Percentiles rank a stretch among this genome's conserved stretches.
phyloP scores from a whole-genome alignment of 345 rosid genomes.

The Aquilaria yunnanensis region DNA sequence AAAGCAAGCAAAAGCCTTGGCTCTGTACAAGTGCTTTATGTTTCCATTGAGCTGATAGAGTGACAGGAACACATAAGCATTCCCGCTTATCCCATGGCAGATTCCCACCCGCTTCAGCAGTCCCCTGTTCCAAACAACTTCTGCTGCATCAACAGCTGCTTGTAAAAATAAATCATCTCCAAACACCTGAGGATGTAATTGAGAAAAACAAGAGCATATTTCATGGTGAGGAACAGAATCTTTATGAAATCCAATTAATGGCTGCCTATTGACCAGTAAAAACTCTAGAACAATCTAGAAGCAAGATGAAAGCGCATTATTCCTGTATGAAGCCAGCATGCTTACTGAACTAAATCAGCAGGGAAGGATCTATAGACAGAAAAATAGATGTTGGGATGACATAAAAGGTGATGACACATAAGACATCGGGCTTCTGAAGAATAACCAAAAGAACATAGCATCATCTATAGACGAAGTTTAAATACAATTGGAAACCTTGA shows the following conservation, averaged over 20 bases:
- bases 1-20: conserved; percentile 65
- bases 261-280: too few species aligned
- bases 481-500: not conserved
- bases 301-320: too few species aligned
- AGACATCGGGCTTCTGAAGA: too few species aligned
- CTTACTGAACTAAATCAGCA: not conserved
- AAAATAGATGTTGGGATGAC: too few species aligned
- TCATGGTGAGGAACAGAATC: not conserved
- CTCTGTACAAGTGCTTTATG: conserved; percentile 41
- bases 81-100: conserved; percentile 74
- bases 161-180: conserved; percentile 48
- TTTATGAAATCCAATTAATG: not conserved
- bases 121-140: conserved; percentile 64
- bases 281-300: too few species aligned
- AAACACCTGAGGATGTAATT: conserved; percentile 35
- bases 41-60: conserved; percentile 51
- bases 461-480: too few species aligned
- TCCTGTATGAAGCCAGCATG: too few species aligned
- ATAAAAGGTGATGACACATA: too few species aligned
- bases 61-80: conserved; percentile 50
- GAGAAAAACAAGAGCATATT: not conserved
- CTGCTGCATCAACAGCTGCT: conserved; percentile 52
- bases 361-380: not conserved
- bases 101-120: conserved; percentile 66
- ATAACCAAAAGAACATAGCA: too few species aligned